Base-by-base conservation (phyloP, 352 stramenopile species). In the Phytophthora syringae region DNA sequence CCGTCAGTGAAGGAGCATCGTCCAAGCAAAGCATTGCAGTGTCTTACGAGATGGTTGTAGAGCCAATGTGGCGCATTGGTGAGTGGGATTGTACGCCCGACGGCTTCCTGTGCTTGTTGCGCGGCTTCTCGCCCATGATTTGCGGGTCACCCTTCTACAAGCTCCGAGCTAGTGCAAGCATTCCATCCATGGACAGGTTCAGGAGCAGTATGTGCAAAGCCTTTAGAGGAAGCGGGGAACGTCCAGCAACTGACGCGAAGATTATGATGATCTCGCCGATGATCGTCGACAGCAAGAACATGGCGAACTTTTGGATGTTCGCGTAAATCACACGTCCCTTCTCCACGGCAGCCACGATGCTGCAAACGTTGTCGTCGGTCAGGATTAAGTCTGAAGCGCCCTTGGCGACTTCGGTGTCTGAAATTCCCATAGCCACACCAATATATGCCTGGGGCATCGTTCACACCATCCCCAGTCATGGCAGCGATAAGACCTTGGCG, bases 281-380 rank as follows among this genome's bases (percentile, higher is more conserved):
- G 75, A 99, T 99, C 11, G 98, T 97, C 7, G 97, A 99, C 22
- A 99, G 79, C 76, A 99, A 86, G 72, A 99, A 99, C 74, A 98
- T 97, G 39, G 99, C 84, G 69, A 99, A 99, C 74, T 99, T 99
- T 53, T 97, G 86, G 67, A 99, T 99, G 72, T 98, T 99, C 64
- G 98, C 95, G 75, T 98, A 99, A 20, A 99, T 98, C 47, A 95
- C 94, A 20, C 97, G 85, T 12, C 97, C 97, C 72, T 97, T 98
- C 52, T 98, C 89, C 36, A 99, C 94, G 5, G 97, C 97, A 15
- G 95, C 82, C 11, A 99, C 96, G 62, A 99, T 99, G 30, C 95
- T 99, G 18, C 85, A 85, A 77, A 99, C 99, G 64, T 99, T 99
- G 79, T 99, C 97, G 76, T 99, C 97, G 1, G 98, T 86, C 25